phyloP scores from a whole-genome alignment of 371 early-diverging fungal species.

The Lichtheimia hyalospora region DNA sequence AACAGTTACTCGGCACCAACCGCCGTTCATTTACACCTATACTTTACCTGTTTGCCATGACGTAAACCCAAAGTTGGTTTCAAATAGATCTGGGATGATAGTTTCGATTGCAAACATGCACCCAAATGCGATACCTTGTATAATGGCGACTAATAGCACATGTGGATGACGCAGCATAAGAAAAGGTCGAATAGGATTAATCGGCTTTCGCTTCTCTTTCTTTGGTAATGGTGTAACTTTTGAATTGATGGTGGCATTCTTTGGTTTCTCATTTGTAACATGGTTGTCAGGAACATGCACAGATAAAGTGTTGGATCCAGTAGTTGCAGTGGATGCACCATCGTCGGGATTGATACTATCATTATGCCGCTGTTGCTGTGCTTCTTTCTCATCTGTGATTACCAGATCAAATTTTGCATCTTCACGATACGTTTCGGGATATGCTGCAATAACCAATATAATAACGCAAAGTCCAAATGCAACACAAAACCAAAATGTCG shows the following conservation, averaged over 20 bases:
- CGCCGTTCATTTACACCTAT: too few relatives aligned
- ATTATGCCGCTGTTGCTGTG: background rate
- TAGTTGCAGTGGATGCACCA: background rate
- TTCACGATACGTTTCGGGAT: constrained; percentile 66
- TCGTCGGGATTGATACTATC: background rate
- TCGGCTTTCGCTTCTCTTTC: constrained; percentile 5
- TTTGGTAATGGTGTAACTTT: background rate
- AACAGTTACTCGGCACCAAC: background rate
- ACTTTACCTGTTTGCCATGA: constrained; percentile 38
- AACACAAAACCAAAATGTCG: constrained; percentile 63
- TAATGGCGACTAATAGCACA: constrained; percentile 43
- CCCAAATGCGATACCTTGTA: constrained; percentile 52
- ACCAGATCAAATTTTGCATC: constrained; percentile 17
- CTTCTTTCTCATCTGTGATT: background rate
- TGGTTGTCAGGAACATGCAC: background rate
- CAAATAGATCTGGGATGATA: constrained; percentile 34
- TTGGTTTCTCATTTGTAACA: background rate
- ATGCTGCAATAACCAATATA: constrained; percentile 43
- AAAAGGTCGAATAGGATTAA: constrained; percentile 35
- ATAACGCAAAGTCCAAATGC: constrained; percentile 49
- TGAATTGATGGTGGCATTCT: background rate
- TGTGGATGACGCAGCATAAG: constrained; percentile 47
- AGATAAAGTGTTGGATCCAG: background rate
- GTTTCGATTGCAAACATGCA: constrained; percentile 49
- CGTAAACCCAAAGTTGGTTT: constrained; percentile 31